Percentiles rank a stretch among this genome's conserved stretches.
phyloP scores from a whole-genome alignment of 192 early-diverging fungal species.

The Backusella circina region DNA sequence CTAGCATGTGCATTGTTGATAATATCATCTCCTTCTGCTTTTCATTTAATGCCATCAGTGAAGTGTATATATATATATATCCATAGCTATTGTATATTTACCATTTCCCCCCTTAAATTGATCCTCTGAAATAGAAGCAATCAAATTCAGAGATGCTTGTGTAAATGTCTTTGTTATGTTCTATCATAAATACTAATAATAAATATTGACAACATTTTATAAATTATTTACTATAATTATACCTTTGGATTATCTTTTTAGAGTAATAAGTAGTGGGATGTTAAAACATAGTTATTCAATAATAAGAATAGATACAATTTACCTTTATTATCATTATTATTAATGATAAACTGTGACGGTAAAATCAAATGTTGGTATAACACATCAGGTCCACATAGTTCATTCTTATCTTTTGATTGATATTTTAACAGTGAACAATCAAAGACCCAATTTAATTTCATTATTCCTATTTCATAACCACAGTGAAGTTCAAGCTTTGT shows the following conservation, averaged over 20 bases:
- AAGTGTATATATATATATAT: not conserved
- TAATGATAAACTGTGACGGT: not conserved
- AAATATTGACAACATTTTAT: not conserved
- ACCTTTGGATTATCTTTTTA: not conserved
- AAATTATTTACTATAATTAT: not conserved
- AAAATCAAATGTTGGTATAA: not conserved
- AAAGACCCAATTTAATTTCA: not conserved
- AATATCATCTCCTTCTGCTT: not conserved
- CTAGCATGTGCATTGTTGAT: not conserved
- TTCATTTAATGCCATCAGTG: no score
- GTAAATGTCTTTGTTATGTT: not conserved
- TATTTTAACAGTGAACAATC: not conserved
- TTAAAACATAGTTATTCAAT: not conserved
- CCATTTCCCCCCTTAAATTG: not conserved
- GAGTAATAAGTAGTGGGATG: not conserved
- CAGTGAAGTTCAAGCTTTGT: not conserved
- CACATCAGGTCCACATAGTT: not conserved
- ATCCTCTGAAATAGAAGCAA: not conserved
- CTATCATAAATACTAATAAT: not conserved
- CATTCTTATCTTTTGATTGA: not conserved
- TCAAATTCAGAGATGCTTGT: not conserved
- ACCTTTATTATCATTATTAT: not conserved
- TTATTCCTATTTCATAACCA: not conserved
- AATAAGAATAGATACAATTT: not conserved
- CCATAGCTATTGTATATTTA: not conserved